Evolutionary conservation across 2,329 filamentous ascomycete species (phyloP), one percentile per base, ranked within the genome.

Genomic region (Ophiocordyceps camponoti-floridani): DNA sequence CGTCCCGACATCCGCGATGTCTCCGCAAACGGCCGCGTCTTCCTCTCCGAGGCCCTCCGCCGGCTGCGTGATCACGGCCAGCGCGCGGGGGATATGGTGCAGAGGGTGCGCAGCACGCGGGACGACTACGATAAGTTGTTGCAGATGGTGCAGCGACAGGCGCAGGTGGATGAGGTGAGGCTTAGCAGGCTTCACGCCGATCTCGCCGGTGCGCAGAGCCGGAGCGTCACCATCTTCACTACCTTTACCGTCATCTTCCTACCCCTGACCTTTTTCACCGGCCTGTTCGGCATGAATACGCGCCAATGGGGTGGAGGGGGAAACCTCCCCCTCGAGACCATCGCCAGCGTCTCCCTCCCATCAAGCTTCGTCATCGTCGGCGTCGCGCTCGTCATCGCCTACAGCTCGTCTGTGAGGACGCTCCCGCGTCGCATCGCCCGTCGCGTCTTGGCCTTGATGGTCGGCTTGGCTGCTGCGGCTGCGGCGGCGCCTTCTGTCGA

Each of bases 141-240:
- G 12, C 75, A 80, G 55, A 77, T 81, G 67, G 75, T 77, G 38
- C 76, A 80, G 53, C 73, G 77, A 14, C 75, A 80, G 52, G 75
- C 76, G 0, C 77, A 80, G 52, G 74, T 81, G 2, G 75, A 79
- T 52, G 77, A 81, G 54, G 75, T 78, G 9, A 70, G 75, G 23
- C 70, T 77, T 56, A 76, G 75, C 23, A 64, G 77, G 2, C 62
- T 77, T 45, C 73, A 80, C 50, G 75, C 76, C 1, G 75, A 80
- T 50, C 68, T 79, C 0, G 75, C 77, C 0, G 73, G 72, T 47
- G 69, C 70, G 9, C 76, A 79, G 56, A 77, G 73, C 45, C 64
- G 75, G 23, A 75, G 75, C 14, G 70, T 80, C 46, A 76, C 79
- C 70, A 76, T 80, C 49, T 79, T 81, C 56, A 80, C 75, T 9